Evolutionary conservation across 352 stramenopile genomes (phyloP).

Genomic region (Phytophthora cactorum): DNA sequence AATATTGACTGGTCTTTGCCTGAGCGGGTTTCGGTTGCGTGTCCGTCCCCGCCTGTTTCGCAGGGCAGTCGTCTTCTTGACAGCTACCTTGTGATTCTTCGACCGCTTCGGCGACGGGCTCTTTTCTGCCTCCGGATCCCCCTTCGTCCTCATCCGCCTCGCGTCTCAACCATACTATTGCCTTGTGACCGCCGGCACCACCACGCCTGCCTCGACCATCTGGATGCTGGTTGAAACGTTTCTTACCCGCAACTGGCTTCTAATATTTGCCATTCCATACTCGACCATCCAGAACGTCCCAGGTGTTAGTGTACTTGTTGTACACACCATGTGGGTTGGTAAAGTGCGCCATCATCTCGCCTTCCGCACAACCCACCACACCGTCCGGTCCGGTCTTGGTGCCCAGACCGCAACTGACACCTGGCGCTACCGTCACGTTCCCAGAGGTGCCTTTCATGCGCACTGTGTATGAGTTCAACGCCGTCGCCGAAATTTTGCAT

Average conservation of each 20-base stretch:
- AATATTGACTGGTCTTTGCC: too few species aligned
- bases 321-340: not conserved
- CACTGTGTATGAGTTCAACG: not conserved
- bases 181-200: not conserved
- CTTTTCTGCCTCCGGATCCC: too few species aligned
- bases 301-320: not conserved
- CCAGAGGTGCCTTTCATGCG: not conserved
- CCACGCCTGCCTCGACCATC: too few species aligned
- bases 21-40: not conserved
- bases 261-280: not conserved
- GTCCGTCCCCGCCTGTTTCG: not conserved
- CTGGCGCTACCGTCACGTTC: not conserved
- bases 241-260: not conserved
- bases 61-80: not conserved
- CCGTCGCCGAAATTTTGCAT: not conserved
- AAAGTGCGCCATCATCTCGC: not conserved
- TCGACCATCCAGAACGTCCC: not conserved
- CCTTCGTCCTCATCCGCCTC: too few species aligned
- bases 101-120: too few species aligned
- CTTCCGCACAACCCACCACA: not conserved
- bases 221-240: too few species aligned
- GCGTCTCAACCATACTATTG: too few species aligned
- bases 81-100: too few species aligned
- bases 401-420: not conserved
- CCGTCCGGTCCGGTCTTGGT: not conserved